Evolutionary conservation across 805 yeast genomes (phyloP), one percentile per base, ranked within the genome.

Genomic region (Pichia nanzhaoensis): DNA sequence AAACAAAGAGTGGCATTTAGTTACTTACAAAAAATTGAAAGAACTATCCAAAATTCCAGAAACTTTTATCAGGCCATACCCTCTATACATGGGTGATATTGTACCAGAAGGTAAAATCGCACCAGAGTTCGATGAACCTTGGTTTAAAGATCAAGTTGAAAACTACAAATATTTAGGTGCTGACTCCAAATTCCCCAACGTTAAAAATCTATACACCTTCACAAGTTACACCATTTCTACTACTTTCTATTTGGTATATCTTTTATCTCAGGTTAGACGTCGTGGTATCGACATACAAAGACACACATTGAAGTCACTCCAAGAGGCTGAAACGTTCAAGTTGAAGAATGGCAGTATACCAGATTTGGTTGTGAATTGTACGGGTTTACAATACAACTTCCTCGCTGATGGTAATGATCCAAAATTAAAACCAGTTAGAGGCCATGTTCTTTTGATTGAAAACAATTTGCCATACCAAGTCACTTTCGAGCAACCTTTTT

Each of bases 151-250:
- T 20, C 56, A 67, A 19, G 79, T 78, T 10, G 61, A 69, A 21
- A 72, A 67, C 21, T 73, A 54, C 47, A 42, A 60, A 38, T 61
- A 50, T 7, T 39, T 71, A 3, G 61, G 62, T 1, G 33, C 48
- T 5, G 51, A 51, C 13, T 63, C 63, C 4, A 60, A 66, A 36
- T 68, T 70, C 37, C 64, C 62, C 0, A 73, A 66, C 1, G 64
- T 66, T 9, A 52, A 55, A 4, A 61, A 61, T 44, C 65, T 74
- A 1, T 65, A 55, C 49, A 58, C 60, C 33, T 78, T 65, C 55
- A 71, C 67, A 37, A 74, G 84, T 0, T 72, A 80, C 35, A 78
- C 82, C 16, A 71, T 83, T 33, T 70, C 84, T 3, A 77, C 81
- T 3, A 72, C 77, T 2, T 67, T 72, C 21, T 83, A 83, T 55